Conservation (phyloP, 2,329 filamentous ascomycete genomes). For the Beauveria caledonica region DNA sequence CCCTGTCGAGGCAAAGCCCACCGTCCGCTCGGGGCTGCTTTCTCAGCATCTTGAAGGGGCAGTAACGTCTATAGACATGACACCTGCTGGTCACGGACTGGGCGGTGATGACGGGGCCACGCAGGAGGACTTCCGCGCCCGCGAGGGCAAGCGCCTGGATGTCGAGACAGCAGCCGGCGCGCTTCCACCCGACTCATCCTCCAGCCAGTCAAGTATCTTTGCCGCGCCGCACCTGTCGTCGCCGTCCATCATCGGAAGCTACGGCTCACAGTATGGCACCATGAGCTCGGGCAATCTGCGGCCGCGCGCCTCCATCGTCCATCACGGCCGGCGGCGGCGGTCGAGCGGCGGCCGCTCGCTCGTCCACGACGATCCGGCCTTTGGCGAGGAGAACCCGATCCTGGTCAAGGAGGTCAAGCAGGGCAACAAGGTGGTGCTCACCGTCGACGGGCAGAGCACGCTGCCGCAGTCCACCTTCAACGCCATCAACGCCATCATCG, state of each 20-base stretch:
- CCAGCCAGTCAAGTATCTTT: constrained; percentile 40
- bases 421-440: constrained; percentile 74
- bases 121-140: constrained; percentile 29
- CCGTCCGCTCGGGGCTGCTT: constrained; percentile 36
- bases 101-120: constrained; percentile 11
- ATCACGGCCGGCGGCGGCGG: constrained; percentile 19
- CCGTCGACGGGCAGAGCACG: constrained; percentile 89
- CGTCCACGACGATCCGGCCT: constrained; percentile 27
- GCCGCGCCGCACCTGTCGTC: constrained; percentile 55
- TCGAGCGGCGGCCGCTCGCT: constrained; percentile 32
- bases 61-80: constrained; percentile 14
- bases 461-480: constrained; percentile 95
- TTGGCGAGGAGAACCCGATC: constrained; percentile 61
- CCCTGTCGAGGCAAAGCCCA: constrained; percentile 29
- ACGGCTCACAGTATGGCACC: constrained; percentile 52
- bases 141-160: constrained; percentile 41
- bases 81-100: constrained; percentile 16
- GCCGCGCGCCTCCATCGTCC: constrained; percentile 38
- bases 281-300: constrained; percentile 29
- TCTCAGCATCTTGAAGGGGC: constrained; percentile 42
- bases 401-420: constrained; percentile 86
- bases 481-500: constrained; percentile 86
- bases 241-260: constrained; percentile 64
- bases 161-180: constrained; percentile 30
- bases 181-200: constrained; percentile 11